These are phyloP conservation scores for Rubus idaeus DNA, from an alignment of 306 rosid genomes.

Conservation along the genomic window DNA sequence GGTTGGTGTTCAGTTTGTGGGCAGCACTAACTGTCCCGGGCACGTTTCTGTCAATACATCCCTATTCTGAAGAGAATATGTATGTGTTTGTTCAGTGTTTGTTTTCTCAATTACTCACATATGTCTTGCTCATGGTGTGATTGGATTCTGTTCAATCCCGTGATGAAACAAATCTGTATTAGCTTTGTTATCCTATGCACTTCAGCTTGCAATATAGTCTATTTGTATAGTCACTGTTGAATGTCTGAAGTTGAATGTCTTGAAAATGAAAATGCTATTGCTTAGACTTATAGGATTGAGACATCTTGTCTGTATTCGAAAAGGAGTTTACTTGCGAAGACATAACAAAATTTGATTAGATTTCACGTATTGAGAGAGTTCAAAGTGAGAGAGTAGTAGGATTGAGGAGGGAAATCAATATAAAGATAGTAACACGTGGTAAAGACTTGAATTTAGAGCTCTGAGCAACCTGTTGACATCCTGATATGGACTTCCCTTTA, in stretches of 20 bases:
- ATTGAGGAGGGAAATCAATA: not conserved
- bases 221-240: too few relatives aligned
- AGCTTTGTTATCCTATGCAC: not conserved
- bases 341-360: not conserved
- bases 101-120: not conserved
- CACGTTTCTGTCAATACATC: constrained; percentile 66
- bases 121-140: not conserved
- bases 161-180: not conserved
- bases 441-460: not conserved
- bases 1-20: constrained; percentile 64
- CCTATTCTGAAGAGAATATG: constrained; percentile 84
- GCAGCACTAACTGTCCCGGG: constrained; percentile 75
- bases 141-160: not conserved
- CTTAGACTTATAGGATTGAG: not conserved
- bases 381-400: not conserved
- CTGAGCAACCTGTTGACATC: not conserved
- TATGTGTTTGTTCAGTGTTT: constrained; percentile 11
- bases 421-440: not conserved
- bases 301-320: not conserved
- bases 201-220: not conserved
- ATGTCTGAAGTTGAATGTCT: not conserved
- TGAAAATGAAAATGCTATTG: not conserved
- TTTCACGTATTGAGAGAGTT: not conserved
- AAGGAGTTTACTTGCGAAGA: not conserved
- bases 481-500: not conserved